Evolutionary conservation across 2,329 filamentous ascomycete species (phyloP).

Genomic region (Alternaria angustiovoidea): DNA sequence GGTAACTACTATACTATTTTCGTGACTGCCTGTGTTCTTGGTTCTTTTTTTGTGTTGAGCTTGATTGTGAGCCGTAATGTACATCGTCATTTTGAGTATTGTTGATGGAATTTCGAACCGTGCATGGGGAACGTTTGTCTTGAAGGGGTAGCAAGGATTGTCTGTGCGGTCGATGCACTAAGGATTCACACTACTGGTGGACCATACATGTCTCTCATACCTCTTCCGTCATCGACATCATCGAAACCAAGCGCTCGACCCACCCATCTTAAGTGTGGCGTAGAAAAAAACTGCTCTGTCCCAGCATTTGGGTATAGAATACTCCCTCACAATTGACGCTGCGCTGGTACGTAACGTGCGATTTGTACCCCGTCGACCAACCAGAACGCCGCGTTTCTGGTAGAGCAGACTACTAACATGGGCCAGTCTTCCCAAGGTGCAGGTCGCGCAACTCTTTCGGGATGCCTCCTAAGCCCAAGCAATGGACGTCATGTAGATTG

Average conservation of each 20-base stretch:
- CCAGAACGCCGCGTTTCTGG: neutral
- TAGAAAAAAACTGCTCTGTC: too few relatives aligned
- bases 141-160: neutral
- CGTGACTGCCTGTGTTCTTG: neutral
- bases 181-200: neutral
- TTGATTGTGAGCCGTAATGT: neutral
- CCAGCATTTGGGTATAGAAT: neutral
- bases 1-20: neutral
- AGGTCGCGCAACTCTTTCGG: neutral
- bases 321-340: neutral
- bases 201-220: neutral
- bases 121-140: neutral
- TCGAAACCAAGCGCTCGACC: neutral
- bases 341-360: constrained; percentile 3
- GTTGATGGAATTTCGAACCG: neutral
- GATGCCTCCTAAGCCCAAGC: neutral
- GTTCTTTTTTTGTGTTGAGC: neutral
- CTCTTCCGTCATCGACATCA: neutral
- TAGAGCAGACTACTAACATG: neutral
- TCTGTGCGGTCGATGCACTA: constrained; percentile 8
- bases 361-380: neutral
- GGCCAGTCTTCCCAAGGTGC: neutral
- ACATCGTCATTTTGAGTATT: neutral
- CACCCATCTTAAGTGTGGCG: neutral
- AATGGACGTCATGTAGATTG: neutral